These are phyloP conservation scores for Scorias spongiosa DNA, from an alignment of 2,329 filamentous ascomycete species.

Conservation along the genomic window DNA sequence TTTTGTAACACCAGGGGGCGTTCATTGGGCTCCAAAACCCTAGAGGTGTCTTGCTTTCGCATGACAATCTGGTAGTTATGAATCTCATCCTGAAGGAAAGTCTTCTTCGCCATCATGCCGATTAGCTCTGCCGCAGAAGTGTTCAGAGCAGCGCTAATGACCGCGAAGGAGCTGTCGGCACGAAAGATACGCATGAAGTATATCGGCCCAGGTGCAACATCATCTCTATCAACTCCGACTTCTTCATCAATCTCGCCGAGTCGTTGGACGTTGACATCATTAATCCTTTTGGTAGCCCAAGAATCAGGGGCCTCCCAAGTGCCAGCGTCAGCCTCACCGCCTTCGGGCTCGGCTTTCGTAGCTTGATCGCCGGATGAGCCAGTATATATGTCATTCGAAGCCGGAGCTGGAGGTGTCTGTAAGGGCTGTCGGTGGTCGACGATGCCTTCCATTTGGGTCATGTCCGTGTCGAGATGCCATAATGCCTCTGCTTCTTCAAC, in stretches of 20 bases:
- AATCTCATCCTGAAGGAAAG: slow-evolving; percentile 74
- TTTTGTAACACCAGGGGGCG: slow-evolving; percentile 86
- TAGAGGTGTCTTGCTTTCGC: slow-evolving; percentile 77
- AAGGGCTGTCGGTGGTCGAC: slow-evolving; percentile 47
- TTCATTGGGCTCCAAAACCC: slow-evolving; percentile 64
- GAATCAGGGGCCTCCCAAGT: slow-evolving; percentile 92
- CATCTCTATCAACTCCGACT: slow-evolving; percentile 46
- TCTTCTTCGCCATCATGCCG: slow-evolving; percentile 84
- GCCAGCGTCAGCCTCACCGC: slow-evolving; percentile 21
- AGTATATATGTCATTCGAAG: slow-evolving; percentile 22
- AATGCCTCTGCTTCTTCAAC: slow-evolving; percentile 29
- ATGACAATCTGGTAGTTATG: slow-evolving; percentile 94
- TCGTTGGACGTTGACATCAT: slow-evolving; percentile 46
- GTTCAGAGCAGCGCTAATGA: slow-evolving; percentile 69
- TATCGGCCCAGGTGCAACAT: slow-evolving; percentile 52
- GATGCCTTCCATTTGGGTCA: slow-evolving; percentile 85
- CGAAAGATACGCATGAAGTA: slow-evolving; percentile 95
- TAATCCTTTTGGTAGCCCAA: slow-evolving; percentile 71
- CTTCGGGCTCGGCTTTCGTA: slow-evolving; percentile 6
- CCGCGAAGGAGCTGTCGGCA: slow-evolving; percentile 85
- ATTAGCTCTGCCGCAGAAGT: slow-evolving; percentile 78
- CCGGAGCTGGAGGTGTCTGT: slow-evolving; percentile 47
- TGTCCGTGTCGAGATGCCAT: slow-evolving; percentile 73
- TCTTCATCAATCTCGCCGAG: slow-evolving; percentile 52
- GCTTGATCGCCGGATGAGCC: slow-evolving; percentile 33